Evolutionary conservation across 371 early-diverging fungal genomes (phyloP).

Genomic region (Phascolomyces articulosus): DNA sequence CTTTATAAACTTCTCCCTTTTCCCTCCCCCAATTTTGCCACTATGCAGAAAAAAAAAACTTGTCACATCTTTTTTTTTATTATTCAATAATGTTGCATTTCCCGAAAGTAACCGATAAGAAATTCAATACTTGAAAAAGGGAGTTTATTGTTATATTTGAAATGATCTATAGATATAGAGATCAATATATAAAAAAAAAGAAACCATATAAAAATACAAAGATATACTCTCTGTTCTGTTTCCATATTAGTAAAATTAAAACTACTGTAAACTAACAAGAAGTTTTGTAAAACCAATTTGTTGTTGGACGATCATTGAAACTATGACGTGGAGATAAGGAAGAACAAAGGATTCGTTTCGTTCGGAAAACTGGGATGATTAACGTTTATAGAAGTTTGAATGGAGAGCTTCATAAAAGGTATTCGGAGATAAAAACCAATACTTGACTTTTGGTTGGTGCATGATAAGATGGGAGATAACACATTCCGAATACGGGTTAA

Average conservation of each 20-base stretch:
- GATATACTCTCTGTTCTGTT: no score
- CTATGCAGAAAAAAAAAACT: constrained; percentile 6
- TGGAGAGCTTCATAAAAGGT: neutral
- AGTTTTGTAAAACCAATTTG: no score
- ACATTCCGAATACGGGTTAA: constrained; percentile 4
- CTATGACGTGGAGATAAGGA: neutral
- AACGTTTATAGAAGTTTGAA: neutral
- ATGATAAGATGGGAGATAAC: constrained; percentile 8
- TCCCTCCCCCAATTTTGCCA: neutral
- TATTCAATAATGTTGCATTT: neutral
- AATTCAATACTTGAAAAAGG: no score
- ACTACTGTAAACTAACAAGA: no score
- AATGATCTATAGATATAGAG: no score
- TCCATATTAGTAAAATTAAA: no score
- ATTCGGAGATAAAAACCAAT: neutral
- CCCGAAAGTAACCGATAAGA: constrained; percentile 8
- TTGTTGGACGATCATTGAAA: neutral
- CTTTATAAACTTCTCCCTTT: no score
- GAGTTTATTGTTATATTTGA: constrained; percentile 51
- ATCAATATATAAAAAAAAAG: no score
- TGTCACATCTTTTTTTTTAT: neutral
- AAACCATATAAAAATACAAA: no score
- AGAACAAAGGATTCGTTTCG: no score
- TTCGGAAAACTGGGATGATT: neutral
- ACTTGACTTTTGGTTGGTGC: constrained; percentile 7